Evolutionary conservation across 2,329 filamentous ascomycete genomes (phyloP), one percentile per base, ranked within the genome.

Genomic region (Ophiocordyceps australis): DNA sequence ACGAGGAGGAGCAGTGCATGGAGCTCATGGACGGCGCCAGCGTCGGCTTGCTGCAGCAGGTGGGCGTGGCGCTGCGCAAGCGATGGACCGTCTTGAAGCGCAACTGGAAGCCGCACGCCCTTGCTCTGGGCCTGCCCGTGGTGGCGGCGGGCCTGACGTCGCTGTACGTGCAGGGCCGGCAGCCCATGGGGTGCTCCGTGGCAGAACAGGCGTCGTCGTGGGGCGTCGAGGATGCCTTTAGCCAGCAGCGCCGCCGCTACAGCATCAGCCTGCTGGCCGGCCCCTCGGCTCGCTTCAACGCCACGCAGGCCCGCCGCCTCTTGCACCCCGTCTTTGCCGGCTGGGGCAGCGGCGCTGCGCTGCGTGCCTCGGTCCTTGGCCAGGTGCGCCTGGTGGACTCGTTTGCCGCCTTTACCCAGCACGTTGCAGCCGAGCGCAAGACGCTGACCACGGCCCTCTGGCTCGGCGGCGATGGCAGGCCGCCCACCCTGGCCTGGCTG

Each of bases 401-500:
- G 0, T 57, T 81, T 6, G 51, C 62, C 16, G 65, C 75, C 1
- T 91, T 92, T 48, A 71, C 74, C 29, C 43, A 59, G 14, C 75
- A 65, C 34, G 64, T 93, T 25, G 39, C 54, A 4, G 49, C 57
- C 6, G 62, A 73, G 18, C 81, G 74, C 42, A 60, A 55, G 26
- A 74, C 73, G 27, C 62, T 86, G 21, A 76, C 68, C 0, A 81
- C 79, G 0, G 83, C 76, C 1, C 65, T 89, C 42, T 93, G 79
- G 58, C 54, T 91, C 3, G 74, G 72, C 13, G 66, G 76, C 28
- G 54, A 55, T 12, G 54, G 46, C 19, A 62, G 61, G 2, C 47
- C 58, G 2, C 70, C 80, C 1, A 74, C 74, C 0, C 59, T 89
- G 33, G 73, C 76, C 2, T 92, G 79, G 54, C 57, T 66, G 31